Conservation (phyloP, 768 basidiomycete genomes). For the Lanmaoa rubissima region DNA sequence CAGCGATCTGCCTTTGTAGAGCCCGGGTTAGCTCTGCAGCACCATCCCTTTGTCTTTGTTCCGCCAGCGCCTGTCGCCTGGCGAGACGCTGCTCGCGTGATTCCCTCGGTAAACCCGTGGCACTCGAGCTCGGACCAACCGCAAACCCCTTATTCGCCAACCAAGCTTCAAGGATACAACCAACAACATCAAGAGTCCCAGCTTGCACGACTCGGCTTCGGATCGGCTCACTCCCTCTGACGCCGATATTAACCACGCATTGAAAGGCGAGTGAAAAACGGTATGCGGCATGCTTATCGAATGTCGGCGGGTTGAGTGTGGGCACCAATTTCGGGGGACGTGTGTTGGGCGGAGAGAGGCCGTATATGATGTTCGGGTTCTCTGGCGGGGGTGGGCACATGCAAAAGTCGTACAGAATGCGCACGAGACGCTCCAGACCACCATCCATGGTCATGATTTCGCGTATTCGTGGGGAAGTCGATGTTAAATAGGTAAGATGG, state of each 20-base stretch:
- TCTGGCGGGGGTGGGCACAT: constrained; percentile 79
- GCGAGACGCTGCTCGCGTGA: constrained; percentile 70
- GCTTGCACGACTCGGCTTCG: constrained; percentile 92
- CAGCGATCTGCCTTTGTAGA: constrained; percentile 49
- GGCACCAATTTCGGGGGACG: constrained; percentile 55
- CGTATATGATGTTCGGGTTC: constrained; percentile 73
- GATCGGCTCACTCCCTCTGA: constrained; percentile 90
- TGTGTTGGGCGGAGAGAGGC: constrained; percentile 64
- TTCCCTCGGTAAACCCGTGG: constrained; percentile 72
- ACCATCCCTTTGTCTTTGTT: constrained; percentile 54
- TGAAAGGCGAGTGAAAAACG: constrained; percentile 94
- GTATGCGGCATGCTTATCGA: constrained; percentile 83
- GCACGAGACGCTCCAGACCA: constrained; percentile 91
- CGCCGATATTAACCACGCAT: constrained; percentile 96
- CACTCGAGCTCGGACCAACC: constrained; percentile 75
- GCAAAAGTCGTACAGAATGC: constrained; percentile 88
- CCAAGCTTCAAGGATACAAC: constrained; percentile 93
- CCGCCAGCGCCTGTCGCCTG: constrained; percentile 52
- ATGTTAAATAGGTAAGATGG: constrained; percentile 94
- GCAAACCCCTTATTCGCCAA: constrained; percentile 84
- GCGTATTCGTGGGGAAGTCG: constrained; percentile 94
- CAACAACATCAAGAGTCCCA: constrained; percentile 90
- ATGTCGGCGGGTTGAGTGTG: constrained; percentile 63
- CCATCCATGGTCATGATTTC: constrained; percentile 99
- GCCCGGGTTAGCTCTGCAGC: constrained; percentile 57